Evolutionary conservation across 2,329 filamentous ascomycete species (phyloP).

Genomic region (Emergomyces pasteurianus): DNA sequence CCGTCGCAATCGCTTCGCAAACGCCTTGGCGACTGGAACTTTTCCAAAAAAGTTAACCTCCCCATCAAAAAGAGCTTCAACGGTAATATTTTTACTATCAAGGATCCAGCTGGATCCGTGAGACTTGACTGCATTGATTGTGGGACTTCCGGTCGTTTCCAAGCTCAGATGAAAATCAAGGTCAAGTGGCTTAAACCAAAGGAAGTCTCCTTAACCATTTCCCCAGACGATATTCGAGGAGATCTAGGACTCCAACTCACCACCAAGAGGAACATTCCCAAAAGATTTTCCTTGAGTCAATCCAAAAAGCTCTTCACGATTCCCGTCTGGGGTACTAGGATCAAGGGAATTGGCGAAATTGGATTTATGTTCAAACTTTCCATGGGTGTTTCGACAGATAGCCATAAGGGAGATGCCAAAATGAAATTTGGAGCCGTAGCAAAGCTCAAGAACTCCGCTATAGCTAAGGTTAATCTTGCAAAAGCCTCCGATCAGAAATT

Average conservation of each 20-base stretch:
- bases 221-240: neutral
- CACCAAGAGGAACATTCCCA: neutral
- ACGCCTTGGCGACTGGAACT: neutral
- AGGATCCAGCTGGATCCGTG: neutral
- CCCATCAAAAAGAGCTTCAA: neutral
- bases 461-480: neutral
- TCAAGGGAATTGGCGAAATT: neutral
- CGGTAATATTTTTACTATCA: neutral
- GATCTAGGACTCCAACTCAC: slow-evolving; percentile 1
- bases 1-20: neutral
- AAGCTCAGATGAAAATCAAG: neutral
- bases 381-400: neutral
- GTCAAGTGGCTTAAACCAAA: neutral
- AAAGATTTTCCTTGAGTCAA: neutral
- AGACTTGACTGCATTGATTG: neutral
- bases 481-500: neutral
- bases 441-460: neutral
- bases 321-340: neutral
- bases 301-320: neutral
- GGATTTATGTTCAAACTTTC: neutral
- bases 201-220: slow-evolving; percentile 1
- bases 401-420: too few relatives aligned
- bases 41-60: neutral
- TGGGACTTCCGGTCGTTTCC: neutral
- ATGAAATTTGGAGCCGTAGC: too few relatives aligned